Conservation (phyloP, 371 early-diverging fungal genomes). For the Actinomucor elegans region DNA sequence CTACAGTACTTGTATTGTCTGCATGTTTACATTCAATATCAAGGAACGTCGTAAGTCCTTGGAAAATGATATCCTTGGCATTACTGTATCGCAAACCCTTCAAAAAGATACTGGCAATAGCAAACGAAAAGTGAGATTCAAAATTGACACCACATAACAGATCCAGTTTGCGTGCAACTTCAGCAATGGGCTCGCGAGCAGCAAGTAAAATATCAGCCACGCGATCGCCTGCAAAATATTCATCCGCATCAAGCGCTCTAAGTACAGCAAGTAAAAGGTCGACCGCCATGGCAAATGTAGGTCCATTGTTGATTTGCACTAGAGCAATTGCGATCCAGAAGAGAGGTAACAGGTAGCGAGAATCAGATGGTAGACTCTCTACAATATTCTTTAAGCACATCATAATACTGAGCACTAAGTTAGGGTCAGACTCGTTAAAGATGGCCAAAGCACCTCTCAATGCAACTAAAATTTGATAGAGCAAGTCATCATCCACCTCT, state of each 20-base stretch:
- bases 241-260: conserved; percentile 71
- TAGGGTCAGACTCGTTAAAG: conserved; percentile 79
- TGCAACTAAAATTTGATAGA: conserved; percentile 88
- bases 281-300: conserved; percentile 73
- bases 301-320: conserved; percentile 81
- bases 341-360: conserved; percentile 75
- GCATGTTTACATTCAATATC: conserved; percentile 68
- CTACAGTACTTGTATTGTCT: conserved; percentile 17
- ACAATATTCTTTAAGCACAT: conserved; percentile 89
- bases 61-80: conserved; percentile 72
- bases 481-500: conserved; percentile 84
- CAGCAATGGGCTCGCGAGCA: conserved; percentile 73
- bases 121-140: conserved; percentile 84
- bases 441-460: conserved; percentile 82
- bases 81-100: conserved; percentile 79
- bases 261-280: conserved; percentile 72
- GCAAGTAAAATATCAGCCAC: conserved; percentile 66
- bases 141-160: conserved; percentile 77
- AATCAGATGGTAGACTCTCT: conserved; percentile 77
- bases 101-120: conserved; percentile 77
- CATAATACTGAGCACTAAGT: conserved; percentile 80
- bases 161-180: conserved; percentile 72
- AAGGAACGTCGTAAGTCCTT: conserved; percentile 70
- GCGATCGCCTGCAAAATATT: conserved; percentile 69
- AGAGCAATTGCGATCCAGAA: conserved; percentile 91